These are phyloP conservation scores for Letharia lupina DNA, from an alignment of 495 filamentous ascomycete species.

Conservation along the genomic window DNA sequence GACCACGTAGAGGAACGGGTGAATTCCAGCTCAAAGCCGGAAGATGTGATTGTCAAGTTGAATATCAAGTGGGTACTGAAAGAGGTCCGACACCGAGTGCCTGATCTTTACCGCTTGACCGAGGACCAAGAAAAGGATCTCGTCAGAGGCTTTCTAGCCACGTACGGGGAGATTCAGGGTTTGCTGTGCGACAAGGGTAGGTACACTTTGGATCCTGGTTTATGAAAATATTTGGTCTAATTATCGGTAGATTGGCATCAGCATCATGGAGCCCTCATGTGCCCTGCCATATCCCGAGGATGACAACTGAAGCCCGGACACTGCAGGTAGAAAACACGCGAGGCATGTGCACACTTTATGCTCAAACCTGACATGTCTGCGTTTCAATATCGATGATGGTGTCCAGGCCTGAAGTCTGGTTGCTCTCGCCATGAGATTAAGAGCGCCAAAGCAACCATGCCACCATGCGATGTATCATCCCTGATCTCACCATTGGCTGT, in stretches of 20 bases:
- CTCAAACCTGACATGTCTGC: background rate
- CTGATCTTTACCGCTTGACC: background rate
- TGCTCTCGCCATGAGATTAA: background rate
- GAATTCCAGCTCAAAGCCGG: background rate
- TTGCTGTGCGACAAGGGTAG: background rate
- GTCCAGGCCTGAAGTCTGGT: background rate
- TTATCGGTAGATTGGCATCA: background rate
- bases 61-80: background rate
- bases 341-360: background rate
- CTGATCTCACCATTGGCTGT: background rate
- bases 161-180: background rate
- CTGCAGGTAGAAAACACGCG: background rate
- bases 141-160: background rate
- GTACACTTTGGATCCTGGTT: background rate
- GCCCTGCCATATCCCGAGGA: background rate
- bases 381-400: background rate
- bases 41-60: background rate
- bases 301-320: background rate
- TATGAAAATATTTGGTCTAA: background rate
- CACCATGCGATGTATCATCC: background rate
- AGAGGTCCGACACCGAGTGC: background rate
- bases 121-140: background rate
- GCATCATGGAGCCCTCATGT: background rate
- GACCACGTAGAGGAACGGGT: background rate
- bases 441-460: background rate